Evolutionary conservation across 176 grass and related monocot genomes (phyloP).

Genomic region (Eragrostis curvula): DNA sequence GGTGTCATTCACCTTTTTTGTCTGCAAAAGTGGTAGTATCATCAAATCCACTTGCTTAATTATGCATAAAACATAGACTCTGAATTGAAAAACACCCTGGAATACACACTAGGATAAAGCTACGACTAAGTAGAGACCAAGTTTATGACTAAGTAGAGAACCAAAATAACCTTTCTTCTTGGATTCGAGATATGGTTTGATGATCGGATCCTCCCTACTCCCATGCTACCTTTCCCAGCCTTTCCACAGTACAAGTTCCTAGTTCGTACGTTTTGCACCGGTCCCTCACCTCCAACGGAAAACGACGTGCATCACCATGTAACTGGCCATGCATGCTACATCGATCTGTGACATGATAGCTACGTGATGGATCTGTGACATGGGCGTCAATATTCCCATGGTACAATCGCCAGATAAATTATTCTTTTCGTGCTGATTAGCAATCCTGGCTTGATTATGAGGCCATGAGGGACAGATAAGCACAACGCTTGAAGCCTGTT

Average conservation of each 20-base stretch:
- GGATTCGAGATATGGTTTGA: constrained; percentile 46
- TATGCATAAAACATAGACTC: neutral
- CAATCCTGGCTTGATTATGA: neutral
- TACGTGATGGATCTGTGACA: constrained; percentile 12
- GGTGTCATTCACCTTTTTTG: neutral
- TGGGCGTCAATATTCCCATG: constrained; percentile 29
- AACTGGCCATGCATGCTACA: neutral
- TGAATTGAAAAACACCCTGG: neutral
- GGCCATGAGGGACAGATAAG: constrained; percentile 9
- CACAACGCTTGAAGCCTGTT: constrained; percentile 29
- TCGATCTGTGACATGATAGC: constrained; percentile 7
- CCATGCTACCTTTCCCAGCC: neutral
- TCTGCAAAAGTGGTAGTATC: neutral
- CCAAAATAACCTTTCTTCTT: constrained; percentile 17
- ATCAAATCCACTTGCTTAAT: constrained; percentile 10
- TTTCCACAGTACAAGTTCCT: constrained; percentile 39
- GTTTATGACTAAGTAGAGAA: neutral
- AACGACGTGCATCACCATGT: constrained; percentile 37
- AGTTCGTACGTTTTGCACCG: neutral
- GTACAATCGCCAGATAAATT: neutral
- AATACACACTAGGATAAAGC: neutral
- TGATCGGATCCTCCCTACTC: constrained; percentile 27
- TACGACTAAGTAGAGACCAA: neutral
- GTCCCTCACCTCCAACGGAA: neutral
- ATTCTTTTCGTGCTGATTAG: neutral